phyloP scores from a whole-genome alignment of 108 stramenopile species.

The Discostella stelligeroides region DNA sequence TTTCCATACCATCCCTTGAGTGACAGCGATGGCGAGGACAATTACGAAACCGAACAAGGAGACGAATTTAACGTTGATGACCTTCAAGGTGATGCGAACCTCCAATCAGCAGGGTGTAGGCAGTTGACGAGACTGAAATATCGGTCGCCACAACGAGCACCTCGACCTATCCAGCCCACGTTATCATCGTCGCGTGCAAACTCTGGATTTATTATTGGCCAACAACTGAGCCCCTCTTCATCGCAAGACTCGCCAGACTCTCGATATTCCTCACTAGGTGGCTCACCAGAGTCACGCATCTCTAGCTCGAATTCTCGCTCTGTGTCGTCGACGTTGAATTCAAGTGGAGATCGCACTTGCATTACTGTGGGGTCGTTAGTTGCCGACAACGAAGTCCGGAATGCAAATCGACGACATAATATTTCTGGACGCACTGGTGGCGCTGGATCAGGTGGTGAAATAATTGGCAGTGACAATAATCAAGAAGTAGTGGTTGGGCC shows the following conservation, averaged over 20 bases:
- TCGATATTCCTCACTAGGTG: conserved; percentile 9
- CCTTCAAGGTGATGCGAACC: not conserved
- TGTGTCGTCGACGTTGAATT: conserved; percentile 15
- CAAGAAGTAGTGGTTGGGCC: conserved; percentile 26
- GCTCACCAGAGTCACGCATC: conserved; percentile 13
- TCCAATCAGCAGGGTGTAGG: not conserved
- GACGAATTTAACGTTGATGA: not conserved
- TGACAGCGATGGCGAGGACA: not conserved
- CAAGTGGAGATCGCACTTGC: conserved; percentile 14
- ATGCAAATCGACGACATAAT: conserved; percentile 32
- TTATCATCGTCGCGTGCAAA: conserved; percentile 5
- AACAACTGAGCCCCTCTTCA: conserved; percentile 9
- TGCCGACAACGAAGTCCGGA: conserved; percentile 41
- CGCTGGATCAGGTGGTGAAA: not conserved
- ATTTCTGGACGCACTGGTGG: not conserved
- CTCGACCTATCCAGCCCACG: not conserved
- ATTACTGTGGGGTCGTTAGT: conserved; percentile 5
- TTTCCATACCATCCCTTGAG: conserved; percentile 18
- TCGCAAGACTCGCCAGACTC: conserved; percentile 9
- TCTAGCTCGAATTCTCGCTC: conserved; percentile 31
- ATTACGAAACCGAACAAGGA: not conserved
- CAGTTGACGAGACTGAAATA: conserved; percentile 6
- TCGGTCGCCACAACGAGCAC: conserved; percentile 13
- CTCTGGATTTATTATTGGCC: not conserved
- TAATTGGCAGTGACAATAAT: conserved; percentile 6